phyloP scores from a whole-genome alignment of 176 grass and related monocot species.

The Hyparrhenia diplandra region DNA sequence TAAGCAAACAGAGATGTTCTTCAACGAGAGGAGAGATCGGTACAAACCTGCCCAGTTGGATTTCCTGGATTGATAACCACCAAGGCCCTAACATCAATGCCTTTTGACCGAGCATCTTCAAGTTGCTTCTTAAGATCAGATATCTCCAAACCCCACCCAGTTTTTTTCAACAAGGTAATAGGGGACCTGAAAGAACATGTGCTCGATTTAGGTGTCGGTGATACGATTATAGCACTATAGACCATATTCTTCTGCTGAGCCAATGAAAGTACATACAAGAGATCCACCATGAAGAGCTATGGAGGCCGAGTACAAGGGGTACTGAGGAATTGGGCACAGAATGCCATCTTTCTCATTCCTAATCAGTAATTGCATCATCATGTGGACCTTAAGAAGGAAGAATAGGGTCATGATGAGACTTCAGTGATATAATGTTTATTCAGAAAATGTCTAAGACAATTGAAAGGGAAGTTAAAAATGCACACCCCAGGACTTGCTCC shows the following conservation, averaged over 20 bases:
- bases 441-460: slow-evolving; percentile 10
- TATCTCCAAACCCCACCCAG: slow-evolving; percentile 91
- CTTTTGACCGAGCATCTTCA: slow-evolving; percentile 72
- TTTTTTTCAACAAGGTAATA: slow-evolving; percentile 94
- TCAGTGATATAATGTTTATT: slow-evolving; percentile 11
- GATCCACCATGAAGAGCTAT: slow-evolving; percentile 95
- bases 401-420: slow-evolving; percentile 16
- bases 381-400: slow-evolving; percentile 66
- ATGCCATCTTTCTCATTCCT: slow-evolving; percentile 95
- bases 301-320: slow-evolving; percentile 95
- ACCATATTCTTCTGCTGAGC: neutral
- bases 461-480: slow-evolving; percentile 14
- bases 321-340: slow-evolving; percentile 95
- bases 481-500: slow-evolving; percentile 92
- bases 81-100: slow-evolving; percentile 75
- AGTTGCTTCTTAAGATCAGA: slow-evolving; percentile 93
- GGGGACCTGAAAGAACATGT: slow-evolving; percentile 63
- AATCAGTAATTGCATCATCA: slow-evolving; percentile 98
- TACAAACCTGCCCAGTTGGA: slow-evolving; percentile 89
- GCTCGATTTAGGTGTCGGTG: slow-evolving; percentile 3
- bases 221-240: neutral
- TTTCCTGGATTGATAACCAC: slow-evolving; percentile 99
- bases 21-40: neutral
- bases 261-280: slow-evolving; percentile 68
- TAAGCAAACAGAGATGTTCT: neutral